phyloP scores from a whole-genome alignment of 116 monocot species.

The Posidonia oceanica region DNA sequence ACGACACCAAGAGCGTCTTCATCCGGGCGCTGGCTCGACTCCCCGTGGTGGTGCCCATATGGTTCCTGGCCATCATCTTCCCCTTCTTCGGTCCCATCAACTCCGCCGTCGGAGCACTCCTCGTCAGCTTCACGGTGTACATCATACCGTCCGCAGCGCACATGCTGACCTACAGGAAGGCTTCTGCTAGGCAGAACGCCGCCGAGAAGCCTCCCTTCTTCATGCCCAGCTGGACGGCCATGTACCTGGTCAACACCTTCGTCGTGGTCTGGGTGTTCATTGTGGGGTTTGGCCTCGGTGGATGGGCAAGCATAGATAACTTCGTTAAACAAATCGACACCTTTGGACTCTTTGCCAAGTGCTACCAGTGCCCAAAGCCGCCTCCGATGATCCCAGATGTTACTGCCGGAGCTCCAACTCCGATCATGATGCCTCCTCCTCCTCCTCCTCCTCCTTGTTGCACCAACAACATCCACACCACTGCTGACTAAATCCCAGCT shows the following conservation, averaged over 20 bases:
- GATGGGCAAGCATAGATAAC: conserved; percentile 51
- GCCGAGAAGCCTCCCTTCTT: conserved; percentile 50
- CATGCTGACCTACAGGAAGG: conserved; percentile 53
- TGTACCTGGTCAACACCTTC: conserved; percentile 32
- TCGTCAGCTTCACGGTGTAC: conserved; percentile 73
- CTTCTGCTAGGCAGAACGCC: conserved; percentile 39
- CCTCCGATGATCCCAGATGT: neutral
- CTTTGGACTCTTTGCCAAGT: conserved; percentile 59
- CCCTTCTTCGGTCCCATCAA: conserved; percentile 68
- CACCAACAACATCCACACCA: too few species aligned
- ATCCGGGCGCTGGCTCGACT: conserved; percentile 40
- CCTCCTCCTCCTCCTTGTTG: too few species aligned
- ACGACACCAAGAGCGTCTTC: conserved; percentile 42
- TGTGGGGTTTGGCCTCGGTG: conserved; percentile 52
- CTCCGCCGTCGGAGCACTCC: conserved; percentile 50
- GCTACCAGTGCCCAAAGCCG: conserved; percentile 46
- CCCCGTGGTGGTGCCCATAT: conserved; percentile 51
- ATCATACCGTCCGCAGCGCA: conserved; percentile 57
- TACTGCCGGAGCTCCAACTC: too few species aligned
- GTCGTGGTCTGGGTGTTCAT: conserved; percentile 54
- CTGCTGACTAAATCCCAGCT: too few species aligned
- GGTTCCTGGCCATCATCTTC: conserved; percentile 64
- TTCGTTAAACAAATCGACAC: conserved; percentile 43
- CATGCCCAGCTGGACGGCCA: conserved; percentile 34
- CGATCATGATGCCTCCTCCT: too few species aligned